Evolutionary conservation across 176 grass and related monocot genomes (phyloP).

Genomic region (Paspalum vaginatum): DNA sequence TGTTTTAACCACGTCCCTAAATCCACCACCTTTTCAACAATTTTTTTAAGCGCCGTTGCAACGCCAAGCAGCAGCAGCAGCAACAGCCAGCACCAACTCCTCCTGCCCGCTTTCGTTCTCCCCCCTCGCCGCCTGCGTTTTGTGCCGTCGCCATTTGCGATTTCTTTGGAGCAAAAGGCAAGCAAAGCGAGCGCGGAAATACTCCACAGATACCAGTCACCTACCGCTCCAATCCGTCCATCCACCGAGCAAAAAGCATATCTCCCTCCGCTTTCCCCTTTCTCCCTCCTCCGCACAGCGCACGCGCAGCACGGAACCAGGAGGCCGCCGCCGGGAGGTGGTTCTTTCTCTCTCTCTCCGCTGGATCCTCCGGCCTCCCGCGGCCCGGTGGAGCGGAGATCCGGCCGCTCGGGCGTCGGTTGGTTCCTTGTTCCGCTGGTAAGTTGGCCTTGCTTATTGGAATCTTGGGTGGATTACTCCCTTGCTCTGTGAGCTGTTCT

Average conservation of each 20-base stretch:
- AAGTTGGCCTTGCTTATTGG: not conserved
- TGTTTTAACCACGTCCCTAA: conserved; percentile 20
- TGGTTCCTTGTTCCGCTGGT: conserved; percentile 11
- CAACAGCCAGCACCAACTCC: not conserved
- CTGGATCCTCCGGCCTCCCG: conserved; percentile 39
- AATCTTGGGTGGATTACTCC: conserved; percentile 4
- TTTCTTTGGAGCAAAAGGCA: not conserved
- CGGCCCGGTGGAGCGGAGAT: conserved; percentile 8
- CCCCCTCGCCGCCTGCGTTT: not conserved
- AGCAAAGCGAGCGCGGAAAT: conserved; percentile 12
- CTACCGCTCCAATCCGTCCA: conserved; percentile 36
- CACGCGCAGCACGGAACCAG: not conserved
- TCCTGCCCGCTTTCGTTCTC: not conserved
- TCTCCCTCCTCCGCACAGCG: not conserved
- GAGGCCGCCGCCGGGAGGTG: conserved; percentile 6
- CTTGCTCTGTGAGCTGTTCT: not conserved
- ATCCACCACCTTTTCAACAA: conserved; percentile 1
- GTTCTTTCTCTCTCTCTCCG: not conserved
- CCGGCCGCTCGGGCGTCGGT: conserved; percentile 14
- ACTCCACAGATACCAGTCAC: conserved; percentile 49
- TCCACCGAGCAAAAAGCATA: not conserved
- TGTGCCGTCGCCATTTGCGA: conserved; percentile 29
- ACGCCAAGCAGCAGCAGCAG: not conserved
- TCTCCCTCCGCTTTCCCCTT: not conserved
- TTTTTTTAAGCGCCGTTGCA: not conserved